Evolutionary conservation across 192 early-diverging fungal genomes (phyloP).

Genomic region (Kappamyces sp.): DNA sequence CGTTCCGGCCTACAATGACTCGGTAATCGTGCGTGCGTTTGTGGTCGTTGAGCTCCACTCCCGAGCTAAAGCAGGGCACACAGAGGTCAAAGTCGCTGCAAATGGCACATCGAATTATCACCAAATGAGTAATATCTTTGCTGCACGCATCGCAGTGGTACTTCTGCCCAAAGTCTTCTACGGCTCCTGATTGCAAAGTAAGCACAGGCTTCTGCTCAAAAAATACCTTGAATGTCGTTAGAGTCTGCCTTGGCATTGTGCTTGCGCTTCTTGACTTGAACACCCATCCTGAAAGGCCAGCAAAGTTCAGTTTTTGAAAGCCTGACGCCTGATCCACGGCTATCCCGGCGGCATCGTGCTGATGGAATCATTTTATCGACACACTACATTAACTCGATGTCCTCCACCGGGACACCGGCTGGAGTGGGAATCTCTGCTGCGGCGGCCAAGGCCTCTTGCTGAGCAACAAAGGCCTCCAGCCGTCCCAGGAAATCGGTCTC

Average conservation of each 20-base stretch:
- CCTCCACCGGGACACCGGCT: too few relatives aligned
- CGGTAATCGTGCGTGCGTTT: conserved; percentile 81
- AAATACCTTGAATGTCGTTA: conserved; percentile 11
- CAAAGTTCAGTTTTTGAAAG: too few relatives aligned
- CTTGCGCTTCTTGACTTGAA: conserved; percentile 19
- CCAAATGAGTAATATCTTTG: conserved; percentile 81
- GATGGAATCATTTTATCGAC: too few relatives aligned
- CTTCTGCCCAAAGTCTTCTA: conserved; percentile 38
- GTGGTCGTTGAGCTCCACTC: conserved; percentile 75
- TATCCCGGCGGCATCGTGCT: too few relatives aligned
- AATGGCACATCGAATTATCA: conserved; percentile 71
- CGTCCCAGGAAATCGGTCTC: too few relatives aligned
- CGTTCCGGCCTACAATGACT: conserved; percentile 61
- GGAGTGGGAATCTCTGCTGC: too few relatives aligned
- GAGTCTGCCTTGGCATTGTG: conserved; percentile 9
- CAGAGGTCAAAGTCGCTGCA: conserved; percentile 89
- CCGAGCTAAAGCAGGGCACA: conserved; percentile 85
- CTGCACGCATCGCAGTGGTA: conserved; percentile 83
- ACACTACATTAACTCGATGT: too few relatives aligned
- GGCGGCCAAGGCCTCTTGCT: too few relatives aligned
- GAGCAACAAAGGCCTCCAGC: too few relatives aligned
- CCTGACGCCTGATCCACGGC: too few relatives aligned
- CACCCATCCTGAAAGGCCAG: conserved; percentile 4
- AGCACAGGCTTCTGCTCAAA: background rate
- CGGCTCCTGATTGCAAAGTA: conserved; percentile 1